Conservation (phyloP, 2,329 filamentous ascomycete species). For the Ascocoryne sarcoides region DNA sequence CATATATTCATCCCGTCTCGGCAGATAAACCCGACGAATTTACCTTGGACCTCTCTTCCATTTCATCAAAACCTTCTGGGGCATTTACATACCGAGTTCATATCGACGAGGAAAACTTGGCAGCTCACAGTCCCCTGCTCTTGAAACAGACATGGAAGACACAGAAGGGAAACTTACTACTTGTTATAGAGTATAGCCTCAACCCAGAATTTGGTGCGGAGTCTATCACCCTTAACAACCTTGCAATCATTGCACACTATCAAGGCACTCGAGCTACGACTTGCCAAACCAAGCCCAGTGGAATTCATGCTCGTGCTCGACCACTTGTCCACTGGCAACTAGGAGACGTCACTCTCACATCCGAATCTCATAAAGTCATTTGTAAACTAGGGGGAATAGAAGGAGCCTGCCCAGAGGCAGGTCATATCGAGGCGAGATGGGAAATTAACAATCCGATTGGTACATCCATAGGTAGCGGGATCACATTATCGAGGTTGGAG, state of each 20-base stretch:
- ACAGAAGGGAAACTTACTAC: slow-evolving; percentile 74
- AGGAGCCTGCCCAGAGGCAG: slow-evolving; percentile 59
- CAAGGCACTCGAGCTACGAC: slow-evolving; percentile 55
- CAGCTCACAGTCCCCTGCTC: slow-evolving; percentile 50
- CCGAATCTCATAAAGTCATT: slow-evolving; percentile 64
- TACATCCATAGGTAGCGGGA: slow-evolving; percentile 46
- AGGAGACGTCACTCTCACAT: slow-evolving; percentile 60
- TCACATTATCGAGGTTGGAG: slow-evolving; percentile 53
- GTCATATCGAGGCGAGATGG: slow-evolving; percentile 76
- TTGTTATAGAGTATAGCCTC: slow-evolving; percentile 75
- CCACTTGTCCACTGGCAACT: slow-evolving; percentile 74
- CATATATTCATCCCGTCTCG: slow-evolving; percentile 67
- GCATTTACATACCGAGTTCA: slow-evolving; percentile 93
- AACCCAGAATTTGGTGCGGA: slow-evolving; percentile 50
- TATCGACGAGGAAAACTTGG: slow-evolving; percentile 47
- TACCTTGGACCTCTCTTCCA: slow-evolving; percentile 60
- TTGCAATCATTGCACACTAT: slow-evolving; percentile 64
- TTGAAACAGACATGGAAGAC: slow-evolving; percentile 66
- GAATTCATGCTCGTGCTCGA: slow-evolving; percentile 71
- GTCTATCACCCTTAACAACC: slow-evolving; percentile 59
- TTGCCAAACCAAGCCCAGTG: slow-evolving; percentile 69
- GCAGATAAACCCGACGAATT: slow-evolving; percentile 70
- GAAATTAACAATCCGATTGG: slow-evolving; percentile 41
- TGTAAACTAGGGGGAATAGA: slow-evolving; percentile 72
- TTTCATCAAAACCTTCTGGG: slow-evolving; percentile 60